phyloP scores from a whole-genome alignment of 345 rosid genomes.

The Excoecaria agallocha region DNA sequence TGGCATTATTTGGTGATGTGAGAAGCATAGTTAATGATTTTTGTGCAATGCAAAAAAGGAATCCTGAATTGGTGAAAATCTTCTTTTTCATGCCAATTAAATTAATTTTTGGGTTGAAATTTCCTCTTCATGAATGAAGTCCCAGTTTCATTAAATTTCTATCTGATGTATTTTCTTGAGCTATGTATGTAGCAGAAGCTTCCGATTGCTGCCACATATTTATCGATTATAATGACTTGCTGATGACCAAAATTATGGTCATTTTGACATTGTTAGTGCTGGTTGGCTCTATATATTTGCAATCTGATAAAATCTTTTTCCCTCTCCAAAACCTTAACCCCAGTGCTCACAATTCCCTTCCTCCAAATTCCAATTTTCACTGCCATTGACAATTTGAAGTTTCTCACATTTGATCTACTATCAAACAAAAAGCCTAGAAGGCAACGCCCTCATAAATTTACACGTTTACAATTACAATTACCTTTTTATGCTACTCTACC shows the following conservation, averaged over 20 bases:
- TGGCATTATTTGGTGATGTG: not conserved
- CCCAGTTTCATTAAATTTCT: not conserved
- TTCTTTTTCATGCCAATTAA: not conserved
- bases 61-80: not conserved
- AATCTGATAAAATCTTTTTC: not conserved
- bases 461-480: not conserved
- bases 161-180: not conserved
- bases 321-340: not conserved
- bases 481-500: not conserved
- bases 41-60: not conserved
- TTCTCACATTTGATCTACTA: not conserved
- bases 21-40: not conserved
- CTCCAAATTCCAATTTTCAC: not conserved
- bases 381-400: not conserved
- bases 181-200: not conserved
- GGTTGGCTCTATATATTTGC: too few species aligned
- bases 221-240: not conserved
- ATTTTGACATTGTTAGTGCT: too few species aligned
- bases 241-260: not conserved
- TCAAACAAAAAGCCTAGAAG: not conserved
- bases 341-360: not conserved
- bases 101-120: not conserved
- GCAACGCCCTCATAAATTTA: not conserved
- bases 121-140: not conserved
- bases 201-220: not conserved